Percentiles rank a stretch among this genome's conserved stretches.
Conservation (phyloP, 176 grass and related monocot genomes). For the Canna indica region DNA sequence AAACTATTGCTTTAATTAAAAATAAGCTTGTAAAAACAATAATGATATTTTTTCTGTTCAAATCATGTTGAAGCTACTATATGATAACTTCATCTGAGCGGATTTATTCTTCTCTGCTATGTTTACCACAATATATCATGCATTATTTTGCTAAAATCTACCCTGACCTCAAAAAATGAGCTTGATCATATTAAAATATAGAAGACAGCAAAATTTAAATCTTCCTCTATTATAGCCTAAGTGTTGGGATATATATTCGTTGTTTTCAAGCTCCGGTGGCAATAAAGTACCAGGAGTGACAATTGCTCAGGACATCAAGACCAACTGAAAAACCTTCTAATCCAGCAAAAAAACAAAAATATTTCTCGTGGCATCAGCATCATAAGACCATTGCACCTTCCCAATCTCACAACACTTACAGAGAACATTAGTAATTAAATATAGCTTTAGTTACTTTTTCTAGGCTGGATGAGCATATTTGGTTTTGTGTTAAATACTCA, state of each 20-base stretch:
- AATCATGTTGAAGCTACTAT: no score
- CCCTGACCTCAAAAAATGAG: background rate
- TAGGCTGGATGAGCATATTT: background rate
- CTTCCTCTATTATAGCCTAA: background rate
- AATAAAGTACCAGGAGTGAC: no score
- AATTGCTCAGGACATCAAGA: background rate
- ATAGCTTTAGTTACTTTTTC: background rate
- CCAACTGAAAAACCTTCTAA: background rate
- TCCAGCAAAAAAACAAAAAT: background rate
- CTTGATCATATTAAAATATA: background rate
- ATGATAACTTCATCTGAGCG: background rate
- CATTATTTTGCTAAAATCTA: no score
- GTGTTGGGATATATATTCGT: no score
- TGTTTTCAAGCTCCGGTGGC: no score
- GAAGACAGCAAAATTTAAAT: background rate
- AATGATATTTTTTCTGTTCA: no score
- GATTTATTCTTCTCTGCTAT: background rate
- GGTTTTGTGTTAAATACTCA: background rate
- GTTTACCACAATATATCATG: background rate
- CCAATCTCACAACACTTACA: background rate
- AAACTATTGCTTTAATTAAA: no score
- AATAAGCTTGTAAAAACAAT: no score
- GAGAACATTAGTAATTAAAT: background rate
- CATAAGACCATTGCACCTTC: background rate
- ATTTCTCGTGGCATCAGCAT: background rate